phyloP scores from a whole-genome alignment of 106 monocot genomes.

The Allium fistulosum region DNA sequence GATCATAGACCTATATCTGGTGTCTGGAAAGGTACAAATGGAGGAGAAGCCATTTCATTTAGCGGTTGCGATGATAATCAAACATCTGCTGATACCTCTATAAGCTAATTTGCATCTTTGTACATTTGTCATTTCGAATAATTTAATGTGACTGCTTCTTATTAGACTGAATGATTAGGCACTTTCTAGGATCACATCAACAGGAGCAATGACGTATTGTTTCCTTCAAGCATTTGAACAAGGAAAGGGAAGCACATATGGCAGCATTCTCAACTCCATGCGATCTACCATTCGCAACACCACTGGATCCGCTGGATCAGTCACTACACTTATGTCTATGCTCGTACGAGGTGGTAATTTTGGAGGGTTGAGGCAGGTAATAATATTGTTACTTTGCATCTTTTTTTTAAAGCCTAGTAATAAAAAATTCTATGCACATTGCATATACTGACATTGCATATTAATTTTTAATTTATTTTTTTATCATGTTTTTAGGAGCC shows the following conservation, averaged over 20 bases:
- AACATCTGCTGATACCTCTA: slow-evolving; percentile 89
- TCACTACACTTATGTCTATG: slow-evolving; percentile 51
- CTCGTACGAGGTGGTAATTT: slow-evolving; percentile 64
- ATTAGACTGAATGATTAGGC: slow-evolving; percentile 24
- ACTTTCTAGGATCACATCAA: slow-evolving; percentile 59
- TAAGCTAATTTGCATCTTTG: slow-evolving; percentile 6
- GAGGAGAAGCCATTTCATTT: slow-evolving; percentile 79
- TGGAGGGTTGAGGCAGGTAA: slow-evolving; percentile 61
- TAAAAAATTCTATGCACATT: not conserved
- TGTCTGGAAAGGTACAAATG: slow-evolving; percentile 77
- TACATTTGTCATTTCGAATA: no score
- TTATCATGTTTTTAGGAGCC: slow-evolving; percentile 41
- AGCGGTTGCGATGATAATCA: slow-evolving; percentile 93
- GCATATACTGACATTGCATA: not conserved
- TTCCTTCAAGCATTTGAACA: slow-evolving; percentile 77
- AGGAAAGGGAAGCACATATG: slow-evolving; percentile 60
- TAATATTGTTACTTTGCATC: not conserved
- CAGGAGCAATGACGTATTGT: slow-evolving; percentile 82
- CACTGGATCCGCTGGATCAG: slow-evolving; percentile 26
- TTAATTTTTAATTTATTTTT: not conserved
- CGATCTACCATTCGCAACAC: slow-evolving; percentile 51
- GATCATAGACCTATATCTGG: slow-evolving; percentile 86
- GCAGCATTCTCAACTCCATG: slow-evolving; percentile 75
- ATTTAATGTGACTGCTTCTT: no score
- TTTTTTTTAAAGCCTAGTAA: not conserved